Evolutionary conservation across 805 yeast species (phyloP).

Genomic region (Candida mattraensis): DNA sequence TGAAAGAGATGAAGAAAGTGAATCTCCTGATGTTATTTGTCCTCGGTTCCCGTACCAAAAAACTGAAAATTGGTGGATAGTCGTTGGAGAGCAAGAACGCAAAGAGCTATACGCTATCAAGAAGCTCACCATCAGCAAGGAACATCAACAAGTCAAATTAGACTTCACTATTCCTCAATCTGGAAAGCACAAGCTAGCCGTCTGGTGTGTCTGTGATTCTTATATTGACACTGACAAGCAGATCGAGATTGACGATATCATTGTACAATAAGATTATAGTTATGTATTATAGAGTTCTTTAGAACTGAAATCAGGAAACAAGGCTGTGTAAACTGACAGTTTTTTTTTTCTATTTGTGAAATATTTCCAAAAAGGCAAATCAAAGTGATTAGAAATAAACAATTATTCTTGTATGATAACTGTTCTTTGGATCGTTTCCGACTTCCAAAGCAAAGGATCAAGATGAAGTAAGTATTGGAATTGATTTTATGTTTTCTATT

Average conservation of each 20-base stretch:
- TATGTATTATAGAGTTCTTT: no score
- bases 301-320: no score
- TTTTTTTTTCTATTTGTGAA: no score
- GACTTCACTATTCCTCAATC: constrained; percentile 56
- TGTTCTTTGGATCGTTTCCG: no score
- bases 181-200: constrained; percentile 61
- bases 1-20: constrained; percentile 75
- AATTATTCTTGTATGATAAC: no score
- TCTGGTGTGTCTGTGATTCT: constrained; percentile 91
- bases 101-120: constrained; percentile 72
- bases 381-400: no score
- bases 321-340: no score
- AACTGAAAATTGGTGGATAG: constrained; percentile 83
- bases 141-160: constrained; percentile 51
- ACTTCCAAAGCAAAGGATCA: no score
- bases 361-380: no score
- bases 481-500: background rate
- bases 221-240: constrained; percentile 94
- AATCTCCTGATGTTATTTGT: constrained; percentile 57
- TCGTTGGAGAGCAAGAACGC: constrained; percentile 64
- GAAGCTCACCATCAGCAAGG: constrained; percentile 54
- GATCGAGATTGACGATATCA: constrained; percentile 48
- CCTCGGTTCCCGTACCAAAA: constrained; percentile 60
- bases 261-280: constrained; percentile 31
- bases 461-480: constrained; percentile 8